Evolutionary conservation across 2,329 filamentous ascomycete species (phyloP).

Genomic region (Celoporthe dispersa): DNA sequence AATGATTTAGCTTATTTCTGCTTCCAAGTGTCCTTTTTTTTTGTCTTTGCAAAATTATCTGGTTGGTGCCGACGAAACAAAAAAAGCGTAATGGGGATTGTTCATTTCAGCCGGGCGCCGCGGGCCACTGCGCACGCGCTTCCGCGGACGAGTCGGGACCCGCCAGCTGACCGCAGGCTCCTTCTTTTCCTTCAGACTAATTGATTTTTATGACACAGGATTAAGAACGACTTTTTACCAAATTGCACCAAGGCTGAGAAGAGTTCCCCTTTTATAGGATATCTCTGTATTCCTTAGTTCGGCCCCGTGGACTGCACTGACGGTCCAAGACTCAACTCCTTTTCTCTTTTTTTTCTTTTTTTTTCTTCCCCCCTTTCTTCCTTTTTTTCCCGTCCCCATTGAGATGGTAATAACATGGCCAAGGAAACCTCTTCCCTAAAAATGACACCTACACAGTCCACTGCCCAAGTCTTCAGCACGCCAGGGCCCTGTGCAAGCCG

Average conservation of each 20-base stretch:
- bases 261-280: not conserved
- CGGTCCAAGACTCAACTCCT: not conserved
- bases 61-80: not conserved
- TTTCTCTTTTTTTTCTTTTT: too few species aligned
- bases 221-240: not conserved
- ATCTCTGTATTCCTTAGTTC: not conserved
- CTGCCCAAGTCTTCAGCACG: not conserved
- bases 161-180: not conserved
- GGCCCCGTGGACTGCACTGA: not conserved
- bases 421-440: not conserved
- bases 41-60: not conserved
- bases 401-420: not conserved
- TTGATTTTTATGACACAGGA: too few species aligned
- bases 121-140: not conserved
- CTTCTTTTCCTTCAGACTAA: not conserved
- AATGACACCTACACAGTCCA: not conserved
- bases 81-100: not conserved
- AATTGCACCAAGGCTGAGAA: not conserved
- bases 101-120: not conserved
- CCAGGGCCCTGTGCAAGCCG: not conserved
- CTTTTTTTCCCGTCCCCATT: too few species aligned
- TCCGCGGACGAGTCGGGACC: not conserved
- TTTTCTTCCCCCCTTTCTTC: too few species aligned
- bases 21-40: not conserved
- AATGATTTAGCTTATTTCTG: not conserved